Evolutionary conservation across 75 land plant genomes (phyloP).

Genomic region (Gnetum montanum): DNA sequence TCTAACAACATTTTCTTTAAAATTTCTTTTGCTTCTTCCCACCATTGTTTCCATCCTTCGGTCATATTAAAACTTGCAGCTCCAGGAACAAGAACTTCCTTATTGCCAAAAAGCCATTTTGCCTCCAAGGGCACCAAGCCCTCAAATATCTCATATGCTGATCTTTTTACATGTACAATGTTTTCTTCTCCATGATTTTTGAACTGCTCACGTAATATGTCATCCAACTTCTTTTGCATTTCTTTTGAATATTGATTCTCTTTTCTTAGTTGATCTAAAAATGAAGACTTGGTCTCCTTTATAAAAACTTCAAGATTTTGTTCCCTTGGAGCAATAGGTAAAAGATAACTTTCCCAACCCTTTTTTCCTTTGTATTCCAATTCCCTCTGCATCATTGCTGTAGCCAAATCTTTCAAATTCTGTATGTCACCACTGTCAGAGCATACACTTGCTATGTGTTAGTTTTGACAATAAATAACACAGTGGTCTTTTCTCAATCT

Average conservation of each 20-base stretch:
- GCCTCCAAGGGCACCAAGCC: slow-evolving; percentile 54
- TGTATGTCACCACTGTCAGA: no score
- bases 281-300: slow-evolving; percentile 8
- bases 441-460: no score
- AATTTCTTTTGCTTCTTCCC: slow-evolving; percentile 48
- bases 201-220: slow-evolving; percentile 24
- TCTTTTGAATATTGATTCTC: slow-evolving; percentile 27
- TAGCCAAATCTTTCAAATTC: no score
- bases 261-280: slow-evolving; percentile 19
- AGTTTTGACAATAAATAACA: no score
- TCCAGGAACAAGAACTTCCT: slow-evolving; percentile 55
- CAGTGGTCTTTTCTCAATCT: no score
- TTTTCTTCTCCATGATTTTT: slow-evolving; percentile 48
- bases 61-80: slow-evolving; percentile 34
- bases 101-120: slow-evolving; percentile 63
- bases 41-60: slow-evolving; percentile 79
- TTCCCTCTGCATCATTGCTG: slow-evolving; percentile 35
- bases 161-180: slow-evolving; percentile 29
- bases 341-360: slow-evolving; percentile 25
- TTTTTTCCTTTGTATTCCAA: slow-evolving; percentile 26
- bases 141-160: slow-evolving; percentile 42
- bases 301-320: slow-evolving; percentile 22
- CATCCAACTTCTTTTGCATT: slow-evolving; percentile 40
- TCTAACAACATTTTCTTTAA: slow-evolving; percentile 41
- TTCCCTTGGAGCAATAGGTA: slow-evolving; percentile 34